phyloP scores from a whole-genome alignment of 2,329 filamentous ascomycete genomes.

The Aspergillus sp. region DNA sequence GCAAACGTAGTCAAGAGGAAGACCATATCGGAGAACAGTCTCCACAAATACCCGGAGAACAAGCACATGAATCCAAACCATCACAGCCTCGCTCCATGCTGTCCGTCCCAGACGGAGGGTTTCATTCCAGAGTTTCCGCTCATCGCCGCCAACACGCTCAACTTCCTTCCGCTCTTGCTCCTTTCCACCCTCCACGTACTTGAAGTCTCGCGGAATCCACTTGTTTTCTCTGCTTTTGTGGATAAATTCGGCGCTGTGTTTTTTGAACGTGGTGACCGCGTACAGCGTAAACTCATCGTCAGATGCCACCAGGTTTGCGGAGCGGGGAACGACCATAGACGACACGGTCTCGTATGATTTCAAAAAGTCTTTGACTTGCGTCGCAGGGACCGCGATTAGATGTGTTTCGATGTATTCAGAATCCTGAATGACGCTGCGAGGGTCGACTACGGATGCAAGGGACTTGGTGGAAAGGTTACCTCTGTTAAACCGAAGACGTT shows the following conservation, averaged over 20 bases:
- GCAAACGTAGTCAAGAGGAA: conserved; percentile 84
- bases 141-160: conserved; percentile 72
- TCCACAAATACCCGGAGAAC: conserved; percentile 92
- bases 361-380: conserved; percentile 77
- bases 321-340: conserved; percentile 90
- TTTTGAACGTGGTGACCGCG: conserved; percentile 89
- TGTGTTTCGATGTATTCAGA: conserved; percentile 97
- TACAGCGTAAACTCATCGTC: conserved; percentile 89
- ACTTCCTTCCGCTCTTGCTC: conserved; percentile 87
- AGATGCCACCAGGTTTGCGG: conserved; percentile 67
- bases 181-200: conserved; percentile 80
- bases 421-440: conserved; percentile 70
- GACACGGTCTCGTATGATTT: conserved; percentile 81
- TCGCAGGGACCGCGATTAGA: conserved; percentile 78
- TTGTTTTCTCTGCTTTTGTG: conserved; percentile 88
- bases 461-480: conserved; percentile 94
- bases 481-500: conserved; percentile 36
- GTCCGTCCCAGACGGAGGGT: conserved; percentile 78
- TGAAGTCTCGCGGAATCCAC: conserved; percentile 93
- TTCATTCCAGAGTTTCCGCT: conserved; percentile 88
- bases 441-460: conserved; percentile 79
- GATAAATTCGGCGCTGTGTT: conserved; percentile 76
- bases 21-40: conserved; percentile 90
- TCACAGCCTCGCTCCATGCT: conserved; percentile 93
- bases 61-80: conserved; percentile 91